Base-by-base conservation (phyloP, 2,329 filamentous ascomycete species). In the Nemania serpens region DNA sequence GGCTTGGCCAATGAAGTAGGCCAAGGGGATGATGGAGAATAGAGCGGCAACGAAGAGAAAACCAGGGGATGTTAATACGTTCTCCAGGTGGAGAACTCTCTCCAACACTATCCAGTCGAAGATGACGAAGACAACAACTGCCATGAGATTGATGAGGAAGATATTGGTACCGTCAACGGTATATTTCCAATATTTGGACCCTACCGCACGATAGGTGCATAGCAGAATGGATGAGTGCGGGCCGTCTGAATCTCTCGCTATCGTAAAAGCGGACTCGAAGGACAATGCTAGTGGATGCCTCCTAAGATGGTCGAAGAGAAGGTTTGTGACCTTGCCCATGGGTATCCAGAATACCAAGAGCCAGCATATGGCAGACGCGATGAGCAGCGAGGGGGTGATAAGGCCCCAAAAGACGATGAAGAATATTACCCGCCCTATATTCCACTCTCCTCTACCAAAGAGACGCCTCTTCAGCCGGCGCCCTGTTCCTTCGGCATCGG, bases 141-240 rank as follows among this genome's bases (percentile, higher is more conserved):
- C 90, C 79, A 98, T 91, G 59, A 99, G 84, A 75, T 99, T 99
- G 81, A 99, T 97, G 67, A 99, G 86, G 78, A 99, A 98, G 73
- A 99, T 96, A 77, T 99, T 99, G 63, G 95, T 99, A 57, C 95
- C 96, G 73, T 99, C 95, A 60, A 99, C 83, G 3, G 95, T 99
- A 78, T 99, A 99, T 78, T 99, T 99, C 94, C 96, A 99, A 80
- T 99, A 99, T 75, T 94, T 94, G 68, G 88, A 82, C 12, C 95
- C 95, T 12, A 96, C 94, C 45, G 95, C 95, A 60, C 96, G 90
- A 78, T 99, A 99, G 5, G 95, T 99, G 82, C 95, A 99, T 36
- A 99, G 83, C 17, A 99, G 81, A 63, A 99, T 94, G 11, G 93
- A 94, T 15, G 90, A 90, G 47, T 92, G 90, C 18, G 90, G 87